Evolutionary conservation across 495 filamentous ascomycete species (phyloP).

Genomic region (Penicillium antarcticum): DNA sequence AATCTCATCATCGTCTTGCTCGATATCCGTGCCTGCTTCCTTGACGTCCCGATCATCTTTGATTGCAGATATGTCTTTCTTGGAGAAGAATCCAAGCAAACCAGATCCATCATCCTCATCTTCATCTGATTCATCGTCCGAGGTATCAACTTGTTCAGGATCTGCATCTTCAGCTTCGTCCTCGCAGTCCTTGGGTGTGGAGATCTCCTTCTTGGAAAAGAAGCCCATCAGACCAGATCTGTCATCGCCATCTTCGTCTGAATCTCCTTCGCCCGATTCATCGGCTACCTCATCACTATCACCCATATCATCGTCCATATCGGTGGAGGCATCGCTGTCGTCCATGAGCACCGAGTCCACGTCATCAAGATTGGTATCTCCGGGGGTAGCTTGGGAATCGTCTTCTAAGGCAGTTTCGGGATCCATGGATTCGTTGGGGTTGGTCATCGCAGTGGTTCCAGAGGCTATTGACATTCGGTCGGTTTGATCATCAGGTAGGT

Average conservation of each 20-base stretch:
- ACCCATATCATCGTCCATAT: conserved; percentile 84
- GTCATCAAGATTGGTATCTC: conserved; percentile 54
- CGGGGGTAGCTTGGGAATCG: conserved; percentile 21
- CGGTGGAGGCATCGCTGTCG: conserved; percentile 77
- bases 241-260: conserved; percentile 50
- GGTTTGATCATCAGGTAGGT: conserved; percentile 44
- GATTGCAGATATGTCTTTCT: conserved; percentile 37
- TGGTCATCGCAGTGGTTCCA: conserved; percentile 14
- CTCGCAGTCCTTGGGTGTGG: conserved; percentile 34
- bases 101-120: conserved; percentile 54
- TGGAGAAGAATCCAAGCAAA: conserved; percentile 63
- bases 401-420: conserved; percentile 21
- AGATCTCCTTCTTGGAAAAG: conserved; percentile 47
- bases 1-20: conserved; percentile 17
- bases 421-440: conserved; percentile 13
- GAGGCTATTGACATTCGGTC: conserved; percentile 29
- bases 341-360: conserved; percentile 65
- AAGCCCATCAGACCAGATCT: conserved; percentile 66
- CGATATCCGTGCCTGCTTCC: conserved; percentile 21
- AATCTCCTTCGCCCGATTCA: conserved; percentile 21
- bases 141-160: conserved; percentile 21
- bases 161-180: conserved; percentile 22
- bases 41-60: conserved; percentile 27
- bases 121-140: conserved; percentile 37
- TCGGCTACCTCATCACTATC: conserved; percentile 55